Evolutionary conservation across 331 rosid species (phyloP).

Genomic region (Pyracantha coccinea): DNA sequence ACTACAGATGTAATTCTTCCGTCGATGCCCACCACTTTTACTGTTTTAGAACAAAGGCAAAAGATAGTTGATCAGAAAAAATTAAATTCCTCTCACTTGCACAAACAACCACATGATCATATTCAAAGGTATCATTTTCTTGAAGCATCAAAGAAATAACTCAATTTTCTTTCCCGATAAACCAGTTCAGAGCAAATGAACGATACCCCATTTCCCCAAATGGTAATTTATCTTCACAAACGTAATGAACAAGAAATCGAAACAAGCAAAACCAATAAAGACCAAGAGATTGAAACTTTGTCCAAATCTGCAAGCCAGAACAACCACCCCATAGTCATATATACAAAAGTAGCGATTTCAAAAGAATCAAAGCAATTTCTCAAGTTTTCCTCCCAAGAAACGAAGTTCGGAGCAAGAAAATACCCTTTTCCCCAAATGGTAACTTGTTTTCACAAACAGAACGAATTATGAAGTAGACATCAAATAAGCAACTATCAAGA

Average conservation of each 20-base stretch:
- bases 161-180: too few species aligned
- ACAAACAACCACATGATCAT: too few species aligned
- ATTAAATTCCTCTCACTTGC: too few species aligned
- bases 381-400: background rate
- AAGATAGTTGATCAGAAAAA: background rate
- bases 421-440: background rate
- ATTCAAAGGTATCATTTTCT: too few species aligned
- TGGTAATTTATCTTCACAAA: too few species aligned
- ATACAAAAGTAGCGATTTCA: background rate
- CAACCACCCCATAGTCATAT: background rate
- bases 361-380: background rate
- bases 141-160: too few species aligned
- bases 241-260: too few species aligned
- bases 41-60: conserved; percentile 23
- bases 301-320: too few species aligned
- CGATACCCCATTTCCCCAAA: too few species aligned
- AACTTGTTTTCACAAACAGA: background rate
- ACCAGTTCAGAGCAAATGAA: too few species aligned
- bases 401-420: background rate
- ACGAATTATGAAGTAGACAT: background rate
- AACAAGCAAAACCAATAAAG: too few species aligned
- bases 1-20: conserved; percentile 27
- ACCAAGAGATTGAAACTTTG: too few species aligned
- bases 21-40: conserved; percentile 24
- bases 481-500: background rate